Evolutionary conservation across 129 eudicot species (phyloP).

Genomic region (Chrysanthemum makinoi): DNA sequence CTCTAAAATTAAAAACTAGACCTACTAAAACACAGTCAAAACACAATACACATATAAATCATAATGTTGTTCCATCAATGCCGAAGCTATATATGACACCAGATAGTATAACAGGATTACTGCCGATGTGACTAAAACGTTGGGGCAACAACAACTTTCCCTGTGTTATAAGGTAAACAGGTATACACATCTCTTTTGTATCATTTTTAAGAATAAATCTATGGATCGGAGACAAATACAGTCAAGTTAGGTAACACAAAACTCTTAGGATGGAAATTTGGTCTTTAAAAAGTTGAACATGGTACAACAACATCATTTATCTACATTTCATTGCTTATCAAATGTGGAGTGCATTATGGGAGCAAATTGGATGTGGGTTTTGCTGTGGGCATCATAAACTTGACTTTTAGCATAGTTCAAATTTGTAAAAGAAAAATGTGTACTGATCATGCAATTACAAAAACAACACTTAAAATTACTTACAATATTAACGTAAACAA

Average conservation of each 20-base stretch:
- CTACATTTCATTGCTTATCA: slow-evolving; percentile 31
- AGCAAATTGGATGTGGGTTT: slow-evolving; percentile 32
- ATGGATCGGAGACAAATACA: not conserved
- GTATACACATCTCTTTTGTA: not conserved
- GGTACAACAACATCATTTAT: slow-evolving; percentile 16
- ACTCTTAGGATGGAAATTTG: slow-evolving; percentile 15
- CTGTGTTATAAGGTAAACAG: not conserved
- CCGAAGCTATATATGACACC: too few species aligned
- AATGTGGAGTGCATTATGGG: slow-evolving; percentile 38
- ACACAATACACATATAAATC: too few species aligned
- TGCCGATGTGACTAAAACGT: too few species aligned
- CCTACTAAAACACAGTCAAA: too few species aligned
- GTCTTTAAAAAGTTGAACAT: slow-evolving; percentile 20
- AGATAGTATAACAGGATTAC: too few species aligned
- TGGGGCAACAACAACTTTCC: too few species aligned
- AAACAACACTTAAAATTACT: too few species aligned
- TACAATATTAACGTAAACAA: not conserved
- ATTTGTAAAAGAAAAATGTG: not conserved
- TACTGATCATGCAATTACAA: too few species aligned
- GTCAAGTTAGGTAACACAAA: slow-evolving; percentile 11
- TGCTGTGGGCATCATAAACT: slow-evolving; percentile 21
- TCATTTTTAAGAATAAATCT: not conserved
- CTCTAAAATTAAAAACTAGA: too few species aligned
- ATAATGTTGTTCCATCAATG: too few species aligned
- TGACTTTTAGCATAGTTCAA: slow-evolving; percentile 19